A percentile compares a stretch with the other conserved stretches of the same genome.
phyloP scores from a whole-genome alignment of 768 basidiomycete genomes.

The Lactarius pseudohatsudake region DNA sequence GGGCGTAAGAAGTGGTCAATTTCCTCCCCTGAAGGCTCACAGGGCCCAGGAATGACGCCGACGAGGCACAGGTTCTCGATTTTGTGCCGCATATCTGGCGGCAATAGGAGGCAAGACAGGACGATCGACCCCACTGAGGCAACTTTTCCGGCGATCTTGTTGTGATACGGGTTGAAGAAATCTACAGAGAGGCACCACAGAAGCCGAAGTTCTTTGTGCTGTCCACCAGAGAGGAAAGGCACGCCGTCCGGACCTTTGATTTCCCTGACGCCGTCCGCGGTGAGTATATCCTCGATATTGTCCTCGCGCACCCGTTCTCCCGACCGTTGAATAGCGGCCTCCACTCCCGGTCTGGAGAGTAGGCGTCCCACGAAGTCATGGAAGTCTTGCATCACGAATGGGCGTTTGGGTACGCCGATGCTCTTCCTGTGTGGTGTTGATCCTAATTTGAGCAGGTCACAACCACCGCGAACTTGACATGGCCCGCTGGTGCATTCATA shows the following conservation, averaged over 20 bases:
- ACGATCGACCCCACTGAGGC: conserved; percentile 35
- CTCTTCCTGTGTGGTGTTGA: conserved; percentile 1
- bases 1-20: too few species aligned
- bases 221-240: conserved; percentile 9
- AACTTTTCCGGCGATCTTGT: conserved; percentile 35
- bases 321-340: not conserved
- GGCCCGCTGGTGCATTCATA: not conserved
- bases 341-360: too few species aligned
- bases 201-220: conserved; percentile 25
- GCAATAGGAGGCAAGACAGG: too few species aligned
- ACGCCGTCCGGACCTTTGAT: conserved; percentile 1
- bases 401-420: not conserved
- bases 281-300: conserved; percentile 1
- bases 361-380: not conserved
- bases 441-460: conserved; percentile 1
- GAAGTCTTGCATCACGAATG: conserved; percentile 4
- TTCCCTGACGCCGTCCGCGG: not conserved
- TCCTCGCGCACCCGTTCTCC: not conserved
- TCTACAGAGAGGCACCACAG: conserved; percentile 38
- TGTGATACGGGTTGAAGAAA: conserved; percentile 39
- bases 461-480: not conserved
- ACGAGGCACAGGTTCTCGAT: too few species aligned
- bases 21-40: too few species aligned
- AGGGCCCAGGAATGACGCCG: too few species aligned
- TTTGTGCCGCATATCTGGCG: too few species aligned